Percentiles rank a stretch among this genome's conserved stretches.
These are phyloP conservation scores for Penicillium sp. DNA, from an alignment of 2,329 filamentous ascomycete genomes.

Conservation along the genomic window DNA sequence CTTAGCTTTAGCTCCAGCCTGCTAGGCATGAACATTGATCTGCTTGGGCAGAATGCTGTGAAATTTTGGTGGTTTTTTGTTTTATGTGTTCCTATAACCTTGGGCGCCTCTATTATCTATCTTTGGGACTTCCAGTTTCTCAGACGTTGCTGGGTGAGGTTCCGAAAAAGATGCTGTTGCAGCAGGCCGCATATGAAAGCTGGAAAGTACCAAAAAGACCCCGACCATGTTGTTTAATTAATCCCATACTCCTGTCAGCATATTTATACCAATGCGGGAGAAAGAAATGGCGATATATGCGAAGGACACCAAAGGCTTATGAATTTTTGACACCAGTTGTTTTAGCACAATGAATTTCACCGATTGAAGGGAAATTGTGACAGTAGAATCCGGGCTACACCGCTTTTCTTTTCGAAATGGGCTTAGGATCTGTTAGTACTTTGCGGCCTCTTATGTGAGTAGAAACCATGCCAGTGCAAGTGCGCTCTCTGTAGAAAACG, in stretches of 20 bases:
- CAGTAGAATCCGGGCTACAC: neutral
- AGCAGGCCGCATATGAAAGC: neutral
- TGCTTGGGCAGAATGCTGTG: neutral
- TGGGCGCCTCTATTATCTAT: neutral
- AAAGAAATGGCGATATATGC: neutral
- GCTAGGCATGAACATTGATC: neutral
- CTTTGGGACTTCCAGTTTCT: neutral
- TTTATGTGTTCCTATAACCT: neutral
- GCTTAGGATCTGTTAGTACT: neutral
- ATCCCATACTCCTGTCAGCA: neutral
- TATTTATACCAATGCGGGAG: neutral
- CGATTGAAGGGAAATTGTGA: neutral
- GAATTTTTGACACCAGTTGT: neutral
- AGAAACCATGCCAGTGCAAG: neutral
- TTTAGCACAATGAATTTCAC: neutral
- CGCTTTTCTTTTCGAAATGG: neutral
- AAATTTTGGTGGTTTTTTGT: neutral
- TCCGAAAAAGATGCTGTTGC: neutral
- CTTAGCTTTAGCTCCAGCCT: neutral
- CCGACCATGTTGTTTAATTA: neutral
- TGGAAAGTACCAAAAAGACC: neutral
- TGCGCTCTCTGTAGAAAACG: neutral
- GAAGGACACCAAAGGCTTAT: neutral
- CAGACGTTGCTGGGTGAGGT: neutral
- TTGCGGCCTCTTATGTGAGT: neutral